Conservation (phyloP, 257 asterid species). For the Salvia miltiorrhiza region DNA sequence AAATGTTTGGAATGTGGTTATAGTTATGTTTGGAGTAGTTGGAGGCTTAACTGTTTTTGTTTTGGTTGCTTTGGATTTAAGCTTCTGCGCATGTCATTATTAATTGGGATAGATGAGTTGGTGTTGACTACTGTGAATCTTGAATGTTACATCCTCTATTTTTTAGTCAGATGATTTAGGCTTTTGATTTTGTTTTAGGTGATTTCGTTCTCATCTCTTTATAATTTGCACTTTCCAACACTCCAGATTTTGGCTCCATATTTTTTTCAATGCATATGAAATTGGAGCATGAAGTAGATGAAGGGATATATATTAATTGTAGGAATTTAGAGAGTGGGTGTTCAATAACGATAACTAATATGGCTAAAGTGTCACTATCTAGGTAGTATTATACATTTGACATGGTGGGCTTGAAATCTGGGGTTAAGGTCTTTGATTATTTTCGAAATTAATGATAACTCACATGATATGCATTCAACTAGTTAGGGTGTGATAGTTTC, state of each 20-base stretch:
- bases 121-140: neutral
- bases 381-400: neutral
- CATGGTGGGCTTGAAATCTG: neutral
- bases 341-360: no score
- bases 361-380: no score
- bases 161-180: no score
- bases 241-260: no score
- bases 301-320: no score
- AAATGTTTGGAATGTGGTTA: neutral
- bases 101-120: neutral
- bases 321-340: no score
- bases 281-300: no score
- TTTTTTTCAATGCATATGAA: no score
- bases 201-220: no score
- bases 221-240: no score
- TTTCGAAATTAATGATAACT: neutral
- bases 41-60: neutral
- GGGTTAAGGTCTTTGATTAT: neutral
- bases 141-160: neutral
- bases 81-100: neutral
- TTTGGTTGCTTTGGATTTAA: slow-evolving; percentile 11
- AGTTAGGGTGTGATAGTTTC: neutral
- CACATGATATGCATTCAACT: neutral
- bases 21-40: slow-evolving; percentile 4
- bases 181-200: no score